Evolutionary conservation across 1,284 basidiomycete genomes (phyloP).

Genomic region (Tranzscheliella williamsii): DNA sequence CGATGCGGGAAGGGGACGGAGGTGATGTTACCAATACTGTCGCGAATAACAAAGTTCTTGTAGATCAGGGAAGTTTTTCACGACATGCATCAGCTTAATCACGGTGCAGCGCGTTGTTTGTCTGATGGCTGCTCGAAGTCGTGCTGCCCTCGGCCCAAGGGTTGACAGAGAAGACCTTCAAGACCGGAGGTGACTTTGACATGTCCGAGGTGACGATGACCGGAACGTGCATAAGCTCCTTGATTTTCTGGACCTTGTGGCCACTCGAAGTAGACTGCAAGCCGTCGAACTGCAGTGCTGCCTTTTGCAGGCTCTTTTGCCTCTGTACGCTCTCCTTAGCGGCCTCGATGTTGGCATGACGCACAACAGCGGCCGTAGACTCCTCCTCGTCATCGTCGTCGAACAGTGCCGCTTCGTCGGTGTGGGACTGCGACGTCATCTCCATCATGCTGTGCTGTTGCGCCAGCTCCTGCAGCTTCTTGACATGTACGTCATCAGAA

Average conservation of each 20-base stretch:
- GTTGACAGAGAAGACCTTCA: conserved; percentile 50
- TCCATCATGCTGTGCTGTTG: conserved; percentile 47
- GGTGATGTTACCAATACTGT: too few species aligned
- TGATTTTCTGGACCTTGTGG: conserved; percentile 43
- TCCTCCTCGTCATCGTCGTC: conserved; percentile 46
- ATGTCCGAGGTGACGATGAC: conserved; percentile 55
- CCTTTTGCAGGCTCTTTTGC: conserved; percentile 28
- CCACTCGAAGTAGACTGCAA: conserved; percentile 8
- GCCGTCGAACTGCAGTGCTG: conserved; percentile 31
- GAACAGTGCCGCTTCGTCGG: conserved; percentile 51
- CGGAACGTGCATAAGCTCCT: conserved; percentile 42
- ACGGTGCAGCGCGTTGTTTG: too few species aligned
- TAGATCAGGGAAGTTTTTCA: too few species aligned
- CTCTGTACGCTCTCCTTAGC: conserved; percentile 36
- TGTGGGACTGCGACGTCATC: conserved; percentile 48
- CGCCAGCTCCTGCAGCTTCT: conserved; percentile 43
- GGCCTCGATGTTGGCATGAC: conserved; percentile 37
- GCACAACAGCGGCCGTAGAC: conserved; percentile 26
- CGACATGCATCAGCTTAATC: too few species aligned
- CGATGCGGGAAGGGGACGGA: too few species aligned
- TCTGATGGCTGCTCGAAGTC: too few species aligned
- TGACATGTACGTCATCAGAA: conserved; percentile 68
- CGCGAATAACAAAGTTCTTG: too few species aligned
- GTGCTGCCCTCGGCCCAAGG: conserved; percentile 11
- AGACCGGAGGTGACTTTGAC: conserved; percentile 54